Percentiles rank a stretch among this genome's conserved stretches.
Evolutionary conservation across 2,329 filamentous ascomycete genomes (phyloP).

Genomic region (Colletotrichum aenigma): DNA sequence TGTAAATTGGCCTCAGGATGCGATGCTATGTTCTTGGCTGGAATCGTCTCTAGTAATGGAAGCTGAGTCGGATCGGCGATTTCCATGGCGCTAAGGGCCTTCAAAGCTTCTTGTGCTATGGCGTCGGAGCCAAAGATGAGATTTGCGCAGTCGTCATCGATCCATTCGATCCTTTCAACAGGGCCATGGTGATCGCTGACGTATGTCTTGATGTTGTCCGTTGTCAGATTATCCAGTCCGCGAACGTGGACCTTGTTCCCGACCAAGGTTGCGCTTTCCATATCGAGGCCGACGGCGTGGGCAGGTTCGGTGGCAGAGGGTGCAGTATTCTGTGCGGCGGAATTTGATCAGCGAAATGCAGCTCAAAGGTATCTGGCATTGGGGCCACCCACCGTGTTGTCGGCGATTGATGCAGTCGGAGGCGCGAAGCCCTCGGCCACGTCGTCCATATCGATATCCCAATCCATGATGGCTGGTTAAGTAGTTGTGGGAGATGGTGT

Average conservation of each 20-base stretch:
- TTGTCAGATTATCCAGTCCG: slow-evolving; percentile 82
- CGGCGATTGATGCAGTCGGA: not conserved
- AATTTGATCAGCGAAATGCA: not conserved
- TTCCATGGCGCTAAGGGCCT: slow-evolving; percentile 55
- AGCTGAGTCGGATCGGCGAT: slow-evolving; percentile 59
- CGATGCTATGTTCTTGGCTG: slow-evolving; percentile 70
- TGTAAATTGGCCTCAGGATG: slow-evolving; percentile 73
- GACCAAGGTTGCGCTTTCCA: not conserved
- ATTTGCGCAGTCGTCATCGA: slow-evolving; percentile 91
- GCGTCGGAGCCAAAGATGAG: slow-evolving; percentile 71
- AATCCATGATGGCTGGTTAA: slow-evolving; percentile 59
- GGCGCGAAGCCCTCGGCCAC: slow-evolving; percentile 41
- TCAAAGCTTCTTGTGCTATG: slow-evolving; percentile 58
- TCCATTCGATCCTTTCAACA: slow-evolving; percentile 81
- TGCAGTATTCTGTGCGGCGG: not conserved
- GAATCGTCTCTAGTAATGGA: slow-evolving; percentile 66
- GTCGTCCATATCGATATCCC: slow-evolving; percentile 75
- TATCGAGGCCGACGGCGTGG: not conserved
- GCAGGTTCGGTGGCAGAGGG: not conserved
- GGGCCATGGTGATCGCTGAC: slow-evolving; percentile 68
- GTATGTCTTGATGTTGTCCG: slow-evolving; percentile 79
- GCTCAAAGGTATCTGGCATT: not conserved
- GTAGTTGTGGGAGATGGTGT: not conserved
- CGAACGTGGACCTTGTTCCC: slow-evolving; percentile 77
- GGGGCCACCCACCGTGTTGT: not conserved